phyloP scores from a whole-genome alignment of 371 early-diverging fungal species.

The Mucor irregularis region DNA sequence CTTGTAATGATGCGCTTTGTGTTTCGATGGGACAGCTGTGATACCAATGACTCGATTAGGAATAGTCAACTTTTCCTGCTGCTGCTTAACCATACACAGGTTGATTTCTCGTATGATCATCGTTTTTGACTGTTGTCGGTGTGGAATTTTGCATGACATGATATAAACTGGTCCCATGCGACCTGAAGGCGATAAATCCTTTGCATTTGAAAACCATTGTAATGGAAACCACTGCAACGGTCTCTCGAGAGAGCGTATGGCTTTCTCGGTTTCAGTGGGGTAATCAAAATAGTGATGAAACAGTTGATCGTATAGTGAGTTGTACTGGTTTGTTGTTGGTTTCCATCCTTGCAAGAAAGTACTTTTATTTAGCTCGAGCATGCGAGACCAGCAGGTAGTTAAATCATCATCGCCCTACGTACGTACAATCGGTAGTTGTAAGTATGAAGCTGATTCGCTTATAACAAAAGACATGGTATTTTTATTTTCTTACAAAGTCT shows the following conservation, averaged over 20 bases:
- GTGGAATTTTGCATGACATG: constrained; percentile 11
- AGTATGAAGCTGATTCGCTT: not conserved
- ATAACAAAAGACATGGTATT: not conserved
- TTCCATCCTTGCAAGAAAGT: constrained; percentile 21
- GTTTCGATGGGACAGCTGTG: constrained; percentile 14
- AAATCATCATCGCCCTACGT: not conserved
- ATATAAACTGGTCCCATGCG: constrained; percentile 22
- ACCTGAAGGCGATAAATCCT: constrained; percentile 10
- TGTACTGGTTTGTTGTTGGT: constrained; percentile 5
- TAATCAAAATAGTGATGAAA: constrained; percentile 19
- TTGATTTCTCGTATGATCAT: constrained; percentile 7
- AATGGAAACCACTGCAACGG: constrained; percentile 16
- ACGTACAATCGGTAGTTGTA: too few species aligned
- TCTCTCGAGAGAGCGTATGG: not conserved
- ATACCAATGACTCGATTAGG: constrained; percentile 17
- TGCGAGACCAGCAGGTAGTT: constrained; percentile 4
- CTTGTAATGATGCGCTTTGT: not conserved
- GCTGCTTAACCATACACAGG: constrained; percentile 6
- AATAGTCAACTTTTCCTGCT: not conserved
- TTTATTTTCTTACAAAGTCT: not conserved
- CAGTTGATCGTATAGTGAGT: constrained; percentile 16
- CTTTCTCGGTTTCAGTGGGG: constrained; percentile 3
- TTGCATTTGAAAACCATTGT: constrained; percentile 12
- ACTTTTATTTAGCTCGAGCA: constrained; percentile 1
- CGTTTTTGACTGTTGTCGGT: not conserved